These are phyloP conservation scores for Fusarium nelsonii DNA, from an alignment of 2,329 filamentous ascomycete species.

Conservation along the genomic window DNA sequence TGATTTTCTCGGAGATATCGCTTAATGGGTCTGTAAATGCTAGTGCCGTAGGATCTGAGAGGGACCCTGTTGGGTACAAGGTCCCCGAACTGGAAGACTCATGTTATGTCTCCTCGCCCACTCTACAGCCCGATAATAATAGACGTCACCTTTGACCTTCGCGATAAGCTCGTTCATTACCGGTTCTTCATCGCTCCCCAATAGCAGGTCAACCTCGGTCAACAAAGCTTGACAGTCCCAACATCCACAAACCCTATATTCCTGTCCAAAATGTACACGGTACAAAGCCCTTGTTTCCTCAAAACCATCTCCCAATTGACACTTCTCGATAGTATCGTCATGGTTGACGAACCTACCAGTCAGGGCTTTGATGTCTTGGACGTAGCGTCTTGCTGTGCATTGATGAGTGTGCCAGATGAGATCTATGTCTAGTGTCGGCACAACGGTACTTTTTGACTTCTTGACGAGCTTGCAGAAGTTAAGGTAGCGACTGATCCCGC, in stretches of 20 bases:
- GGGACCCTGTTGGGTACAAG: too few species aligned
- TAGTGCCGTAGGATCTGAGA: too few species aligned
- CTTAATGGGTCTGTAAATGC: too few species aligned
- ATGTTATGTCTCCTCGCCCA: constrained; percentile 10
- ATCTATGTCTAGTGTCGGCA: constrained; percentile 59
- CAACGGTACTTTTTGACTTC: constrained; percentile 45
- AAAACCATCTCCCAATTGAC: constrained; percentile 46
- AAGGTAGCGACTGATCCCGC: constrained; percentile 54
- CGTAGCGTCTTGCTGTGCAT: constrained; percentile 50
- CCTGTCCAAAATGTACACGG: constrained; percentile 50
- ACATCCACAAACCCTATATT: constrained; percentile 54
- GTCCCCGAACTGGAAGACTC: background rate
- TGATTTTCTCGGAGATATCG: too few species aligned
- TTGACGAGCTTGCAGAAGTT: constrained; percentile 54
- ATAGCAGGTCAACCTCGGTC: constrained; percentile 38
- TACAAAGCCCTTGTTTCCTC: constrained; percentile 50
- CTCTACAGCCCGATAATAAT: constrained; percentile 36
- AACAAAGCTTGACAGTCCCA: constrained; percentile 55
- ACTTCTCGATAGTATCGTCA: constrained; percentile 54
- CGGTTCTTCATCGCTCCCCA: background rate
- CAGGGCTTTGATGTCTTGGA: constrained; percentile 22
- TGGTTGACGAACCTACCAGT: constrained; percentile 53
- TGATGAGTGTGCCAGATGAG: constrained; percentile 61
- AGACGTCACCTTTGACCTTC: constrained; percentile 23
- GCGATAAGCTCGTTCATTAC: constrained; percentile 23